Evolutionary conservation across 2,329 filamentous ascomycete genomes (phyloP), one percentile per base, ranked within the genome.

Genomic region (Beauveria sp.): DNA sequence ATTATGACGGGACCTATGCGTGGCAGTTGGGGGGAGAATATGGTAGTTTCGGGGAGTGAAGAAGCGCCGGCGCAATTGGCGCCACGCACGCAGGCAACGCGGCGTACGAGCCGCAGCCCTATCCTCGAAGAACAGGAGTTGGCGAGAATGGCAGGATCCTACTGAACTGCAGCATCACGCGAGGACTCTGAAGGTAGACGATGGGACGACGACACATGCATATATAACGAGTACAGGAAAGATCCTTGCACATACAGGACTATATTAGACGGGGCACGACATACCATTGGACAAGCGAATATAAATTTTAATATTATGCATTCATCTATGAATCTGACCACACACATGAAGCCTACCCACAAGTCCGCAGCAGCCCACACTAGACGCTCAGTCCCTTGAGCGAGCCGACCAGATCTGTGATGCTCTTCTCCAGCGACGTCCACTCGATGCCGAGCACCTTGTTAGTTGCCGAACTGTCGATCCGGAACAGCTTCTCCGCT

Each of bases 331-430:
- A n/a, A 38, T 38, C 20, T 49, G 30, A 14, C 18, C 38, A 40
- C 7, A 16, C 10, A n/a, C 16, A 24, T 28, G 10, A 5, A 12
- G 34, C 28, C 5, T 18, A 20, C n/a, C 12, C 24, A 30, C 5
- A 22, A 18, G 22, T 26, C 14, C 38, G 22, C 12, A 46, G 43
- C 20, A 22, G n/a, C 10, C 20, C 8, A 43, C 4, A 38, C 7
- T 26, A 64, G 55, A 74, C 30, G 69, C 67, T 69, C 55, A 77
- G 69, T n/a, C 68, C 70, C 71, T 88, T 80, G 67, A 91, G 71
- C 38, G 82, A 86, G 73, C 83, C 83, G 20, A 89, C 79, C 7
- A 86, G 80, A 68, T 91, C 88, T 6, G 80, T 76, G 30, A 88
- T 77, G 30, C 77, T 81, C 73, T 86, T 78, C 71, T 90, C 86